Evolutionary conservation across 495 filamentous ascomycete species (phyloP), one percentile per base, ranked within the genome.

Genomic region (Staphylotrichum longicolle): DNA sequence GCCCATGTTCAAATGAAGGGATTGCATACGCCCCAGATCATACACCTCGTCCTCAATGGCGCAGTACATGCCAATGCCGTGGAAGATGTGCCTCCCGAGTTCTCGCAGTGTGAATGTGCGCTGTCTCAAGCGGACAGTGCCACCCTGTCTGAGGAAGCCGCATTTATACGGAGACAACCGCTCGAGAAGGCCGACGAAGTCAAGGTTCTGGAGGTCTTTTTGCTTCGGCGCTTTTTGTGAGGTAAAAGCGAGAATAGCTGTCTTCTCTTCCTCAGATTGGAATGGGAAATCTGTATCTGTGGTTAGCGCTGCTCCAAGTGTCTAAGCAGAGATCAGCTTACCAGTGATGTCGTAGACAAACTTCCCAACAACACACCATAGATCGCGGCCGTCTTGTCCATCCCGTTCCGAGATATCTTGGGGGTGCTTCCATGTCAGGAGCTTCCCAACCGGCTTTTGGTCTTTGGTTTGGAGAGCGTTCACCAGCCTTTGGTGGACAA

Each of bases 61-160:
- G 37, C 60, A 62, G 46, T 62, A 62, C 60, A 62, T 49, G 10
- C 60, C 60, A 5, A 57, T 14, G 10, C 51, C 44, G 1, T 37
- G 52, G 45, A 34, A 51, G 27, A 62, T 45, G 53, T 62, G 35
- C 11, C 54, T 34, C 6, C 41, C 39, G 4, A 52, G 39, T 9
- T 60, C 58, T 2, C 58, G 39, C 48, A 52, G 1, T 1, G 58
- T 60, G 40, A 60, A 60, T 0, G n/a, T 7, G 3, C 58, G 58
- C 27, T 46, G 46, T 11, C 15, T 1, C 3, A 6, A 9, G 1
- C 44, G 55, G 5, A n/a, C 9, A 3, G 15, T 7, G 3, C 30
- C 5, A 15, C n/a, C 33, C 15, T 48, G 44, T 34, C 34, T 57
- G n/a, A 57, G 44, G 20, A 6, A 57, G n/a, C 55, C 55, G 33